Evolutionary conservation across 371 early-diverging fungal genomes (phyloP).

Genomic region (Lichtheimia ornata): DNA sequence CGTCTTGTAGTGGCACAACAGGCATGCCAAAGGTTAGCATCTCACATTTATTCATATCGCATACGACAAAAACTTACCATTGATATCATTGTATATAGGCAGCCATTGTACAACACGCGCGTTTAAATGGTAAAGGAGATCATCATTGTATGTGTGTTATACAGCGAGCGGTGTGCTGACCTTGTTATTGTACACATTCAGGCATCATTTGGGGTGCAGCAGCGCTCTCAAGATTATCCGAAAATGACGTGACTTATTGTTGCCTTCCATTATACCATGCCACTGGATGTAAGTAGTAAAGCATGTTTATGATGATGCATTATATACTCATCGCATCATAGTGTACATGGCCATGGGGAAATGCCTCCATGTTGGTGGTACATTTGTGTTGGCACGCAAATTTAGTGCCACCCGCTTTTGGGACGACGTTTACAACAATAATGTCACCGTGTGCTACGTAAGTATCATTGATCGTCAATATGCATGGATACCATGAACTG

Average conservation of each 20-base stretch:
- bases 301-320: background rate
- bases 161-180: background rate
- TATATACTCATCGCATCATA: background rate
- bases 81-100: conserved; percentile 5
- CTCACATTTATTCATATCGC: background rate
- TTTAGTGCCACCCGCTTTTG: conserved; percentile 53
- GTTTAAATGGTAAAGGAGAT: conserved; percentile 11
- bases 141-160: background rate
- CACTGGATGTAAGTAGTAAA: conserved; percentile 35
- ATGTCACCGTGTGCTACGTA: conserved; percentile 39
- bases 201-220: conserved; percentile 4
- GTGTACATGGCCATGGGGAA: conserved; percentile 31
- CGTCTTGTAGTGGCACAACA: conserved; percentile 14
- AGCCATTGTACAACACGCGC: conserved; percentile 16
- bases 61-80: background rate
- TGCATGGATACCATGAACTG: background rate
- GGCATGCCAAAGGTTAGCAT: conserved; percentile 17
- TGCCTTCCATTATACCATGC: conserved; percentile 50
- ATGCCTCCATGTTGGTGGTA: conserved; percentile 32
- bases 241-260: conserved; percentile 16
- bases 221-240: background rate
- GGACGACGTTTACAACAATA: conserved; percentile 45
- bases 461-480: background rate
- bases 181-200: background rate
- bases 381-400: conserved; percentile 47